These are phyloP conservation scores for Dioszegia aurantiaca DNA, from an alignment of 768 basidiomycete species.

Conservation along the genomic window DNA sequence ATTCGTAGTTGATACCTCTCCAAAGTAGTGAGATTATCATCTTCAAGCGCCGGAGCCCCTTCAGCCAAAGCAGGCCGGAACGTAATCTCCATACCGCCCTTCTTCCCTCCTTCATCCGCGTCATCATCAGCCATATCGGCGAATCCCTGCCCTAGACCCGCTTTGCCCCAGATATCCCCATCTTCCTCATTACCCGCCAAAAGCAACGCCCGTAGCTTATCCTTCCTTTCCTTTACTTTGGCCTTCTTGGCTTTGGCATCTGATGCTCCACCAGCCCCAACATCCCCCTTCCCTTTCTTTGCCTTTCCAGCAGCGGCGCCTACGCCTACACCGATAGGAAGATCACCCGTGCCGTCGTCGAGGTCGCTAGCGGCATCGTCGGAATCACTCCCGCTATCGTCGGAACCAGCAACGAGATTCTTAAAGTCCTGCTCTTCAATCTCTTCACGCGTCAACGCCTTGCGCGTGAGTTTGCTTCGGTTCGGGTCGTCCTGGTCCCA, in stretches of 20 bases:
- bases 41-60: conserved; percentile 38
- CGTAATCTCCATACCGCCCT: conserved; percentile 75
- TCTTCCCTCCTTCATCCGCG: conserved; percentile 19
- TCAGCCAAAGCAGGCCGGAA: conserved; percentile 80
- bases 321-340: background rate
- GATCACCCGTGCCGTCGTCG: conserved; percentile 4
- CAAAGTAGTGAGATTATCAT: conserved; percentile 76
- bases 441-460: conserved; percentile 73
- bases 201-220: conserved; percentile 71
- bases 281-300: background rate
- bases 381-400: conserved; percentile 58
- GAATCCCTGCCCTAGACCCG: conserved; percentile 52
- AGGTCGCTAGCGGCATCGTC: conserved; percentile 47
- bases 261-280: conserved; percentile 16
- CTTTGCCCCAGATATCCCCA: conserved; percentile 78
- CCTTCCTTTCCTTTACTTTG: conserved; percentile 59
- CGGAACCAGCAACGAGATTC: conserved; percentile 68
- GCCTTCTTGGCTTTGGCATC: conserved; percentile 50
- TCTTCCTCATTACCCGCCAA: conserved; percentile 62
- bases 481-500: conserved; percentile 98
- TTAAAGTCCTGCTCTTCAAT: conserved; percentile 89
- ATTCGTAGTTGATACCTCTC: conserved; percentile 85
- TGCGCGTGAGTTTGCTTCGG: conserved; percentile 73
- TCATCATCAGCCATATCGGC: conserved; percentile 20
- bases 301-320: background rate